Evolutionary conservation across 257 asterid species (phyloP), one percentile per base, ranked within the genome.

Genomic region (Linderniella brevidens): DNA sequence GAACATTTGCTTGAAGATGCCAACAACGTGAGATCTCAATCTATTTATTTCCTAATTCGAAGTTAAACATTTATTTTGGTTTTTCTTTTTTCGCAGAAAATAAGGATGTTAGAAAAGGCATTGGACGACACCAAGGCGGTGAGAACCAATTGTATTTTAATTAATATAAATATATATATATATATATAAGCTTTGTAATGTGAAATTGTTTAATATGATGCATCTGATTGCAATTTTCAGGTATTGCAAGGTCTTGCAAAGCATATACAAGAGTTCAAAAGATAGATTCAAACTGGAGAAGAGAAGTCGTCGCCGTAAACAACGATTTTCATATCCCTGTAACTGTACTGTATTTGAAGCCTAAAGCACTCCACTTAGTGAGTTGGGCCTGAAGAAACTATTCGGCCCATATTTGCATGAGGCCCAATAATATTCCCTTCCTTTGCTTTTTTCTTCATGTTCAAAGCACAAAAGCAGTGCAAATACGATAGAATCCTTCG

Each of bases 51-150:
- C 57, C 44, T 17, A 40, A 19, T 42, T 35, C 32, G 37, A 19
- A 40, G 1, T 14, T 55, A 7, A 55, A 47, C 18, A 6, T 38
- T 36, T 5, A 19, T n/a, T n/a, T n/a, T n/a, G n/a, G 1, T 20
- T 5, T 9, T 14, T 4, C 41, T 19, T 48, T 10, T 45, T n/a
- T 17, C 32, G 17, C 75, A 81, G 88, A 79, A 82, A 76, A 68
- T 82, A 38, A 62, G 59, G 54, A 67, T 55, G 53, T 17, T 82
- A 65, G 94, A 70, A 68, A 68, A 46, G 45, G 82, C 78, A 41
- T 58, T 82, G 19, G 66, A 56, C 45, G 82, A 74, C n/a, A 68
- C 78, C n/a, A 79, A 74, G 59, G 43, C 48, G 82, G 92, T 78
- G 51, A 70, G 75, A 41, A 46, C 12, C 14, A 15, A 10, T 9